Percentiles rank a stretch among this genome's conserved stretches.
phyloP scores from a whole-genome alignment of 306 rosid genomes.

The Quercus alba region DNA sequence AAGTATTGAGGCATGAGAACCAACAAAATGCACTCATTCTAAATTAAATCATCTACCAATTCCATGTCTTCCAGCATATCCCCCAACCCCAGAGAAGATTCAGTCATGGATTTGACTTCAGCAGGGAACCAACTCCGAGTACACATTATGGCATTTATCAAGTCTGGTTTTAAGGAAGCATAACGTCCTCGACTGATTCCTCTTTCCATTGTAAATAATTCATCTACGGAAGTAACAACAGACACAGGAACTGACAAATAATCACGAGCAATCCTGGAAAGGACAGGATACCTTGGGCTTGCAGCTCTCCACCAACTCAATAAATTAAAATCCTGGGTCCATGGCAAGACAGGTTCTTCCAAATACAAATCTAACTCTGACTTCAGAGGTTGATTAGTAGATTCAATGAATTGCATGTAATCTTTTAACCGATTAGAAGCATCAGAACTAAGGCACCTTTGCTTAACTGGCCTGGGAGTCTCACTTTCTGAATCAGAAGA shows the following conservation, averaged over 20 bases:
- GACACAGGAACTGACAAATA: conserved; percentile 12
- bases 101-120: not conserved
- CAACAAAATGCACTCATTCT: no score
- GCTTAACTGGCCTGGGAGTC: no score
- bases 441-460: no score
- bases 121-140: conserved; percentile 2
- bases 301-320: conserved; percentile 19
- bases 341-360: conserved; percentile 18
- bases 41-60: no score
- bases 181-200: not conserved
- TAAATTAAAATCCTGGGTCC: not conserved
- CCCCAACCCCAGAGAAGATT: no score
- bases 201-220: conserved; percentile 4
- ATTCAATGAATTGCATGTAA: no score
- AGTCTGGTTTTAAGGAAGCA: not conserved
- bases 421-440: no score
- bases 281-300: conserved; percentile 1
- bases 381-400: not conserved
- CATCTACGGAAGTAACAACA: not conserved
- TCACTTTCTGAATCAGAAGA: no score
- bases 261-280: conserved; percentile 15
- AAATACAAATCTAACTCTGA: conserved; percentile 10
- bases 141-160: conserved; percentile 4
- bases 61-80: no score
- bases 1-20: no score